Evolutionary conservation across 106 monocot species (phyloP).

Genomic region (Iris macrosiphon): DNA sequence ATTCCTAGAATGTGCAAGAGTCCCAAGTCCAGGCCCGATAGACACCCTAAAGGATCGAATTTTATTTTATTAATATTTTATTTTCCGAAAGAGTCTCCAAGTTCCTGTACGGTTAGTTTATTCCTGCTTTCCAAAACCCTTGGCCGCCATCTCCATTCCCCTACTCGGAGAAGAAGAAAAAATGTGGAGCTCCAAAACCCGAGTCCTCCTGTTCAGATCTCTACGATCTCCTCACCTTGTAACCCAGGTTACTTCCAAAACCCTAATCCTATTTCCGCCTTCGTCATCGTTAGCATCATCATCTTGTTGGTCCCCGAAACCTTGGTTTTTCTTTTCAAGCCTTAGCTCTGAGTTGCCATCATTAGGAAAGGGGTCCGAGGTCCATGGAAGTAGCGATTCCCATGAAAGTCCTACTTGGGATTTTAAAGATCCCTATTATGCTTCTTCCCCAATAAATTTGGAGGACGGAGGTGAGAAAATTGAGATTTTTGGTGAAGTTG

Average conservation of each 20-base stretch:
- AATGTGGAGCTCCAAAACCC: constrained; percentile 67
- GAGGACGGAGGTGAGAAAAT: not conserved
- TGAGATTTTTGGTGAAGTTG: not conserved
- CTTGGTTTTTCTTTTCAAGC: constrained; percentile 18
- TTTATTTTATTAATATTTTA: too few relatives aligned
- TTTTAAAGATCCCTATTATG: not conserved
- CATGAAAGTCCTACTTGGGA: not conserved
- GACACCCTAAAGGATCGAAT: too few relatives aligned
- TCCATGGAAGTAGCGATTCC: not conserved
- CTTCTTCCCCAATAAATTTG: constrained; percentile 3
- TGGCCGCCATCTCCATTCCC: not conserved
- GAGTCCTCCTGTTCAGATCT: constrained; percentile 24
- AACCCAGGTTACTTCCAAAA: constrained; percentile 9
- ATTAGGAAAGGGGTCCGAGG: not conserved
- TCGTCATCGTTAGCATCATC: not conserved
- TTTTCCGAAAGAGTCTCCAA: too few relatives aligned
- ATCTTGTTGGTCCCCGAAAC: constrained; percentile 12
- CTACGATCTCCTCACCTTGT: not conserved
- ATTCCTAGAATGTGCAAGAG: too few relatives aligned
- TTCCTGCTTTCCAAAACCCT: too few relatives aligned
- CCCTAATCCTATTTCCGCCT: constrained; percentile 11
- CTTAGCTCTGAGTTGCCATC: not conserved
- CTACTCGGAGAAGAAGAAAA: not conserved
- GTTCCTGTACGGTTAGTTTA: too few relatives aligned
- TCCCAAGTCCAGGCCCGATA: too few relatives aligned